These are phyloP conservation scores for Panicum hallii DNA, from an alignment of 202 grass and related monocot species.

Conservation along the genomic window DNA sequence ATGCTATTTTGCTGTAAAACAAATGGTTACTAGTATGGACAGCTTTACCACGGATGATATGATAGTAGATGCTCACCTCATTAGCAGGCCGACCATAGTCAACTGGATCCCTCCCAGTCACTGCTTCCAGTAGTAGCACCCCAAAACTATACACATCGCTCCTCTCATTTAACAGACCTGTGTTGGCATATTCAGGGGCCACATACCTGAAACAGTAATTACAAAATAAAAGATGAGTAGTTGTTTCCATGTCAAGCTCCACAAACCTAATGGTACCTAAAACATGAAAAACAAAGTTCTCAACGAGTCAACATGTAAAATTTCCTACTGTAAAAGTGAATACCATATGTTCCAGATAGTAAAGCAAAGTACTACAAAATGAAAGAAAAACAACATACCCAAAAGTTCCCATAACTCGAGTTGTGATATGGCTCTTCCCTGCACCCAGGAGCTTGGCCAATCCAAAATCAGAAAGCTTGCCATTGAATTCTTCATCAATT, in stretches of 20 bases:
- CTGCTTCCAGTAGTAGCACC: slow-evolving; percentile 82
- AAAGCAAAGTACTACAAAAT: background rate
- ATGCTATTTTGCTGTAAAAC: background rate
- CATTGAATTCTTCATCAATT: slow-evolving; percentile 84
- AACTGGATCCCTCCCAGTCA: slow-evolving; percentile 88
- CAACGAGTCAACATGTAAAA: no score
- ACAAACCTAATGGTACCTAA: background rate
- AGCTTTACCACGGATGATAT: background rate
- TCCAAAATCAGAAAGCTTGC: slow-evolving; percentile 87
- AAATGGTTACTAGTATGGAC: background rate
- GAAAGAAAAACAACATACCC: slow-evolving; percentile 49
- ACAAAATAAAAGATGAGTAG: background rate
- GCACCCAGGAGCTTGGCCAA: slow-evolving; percentile 76
- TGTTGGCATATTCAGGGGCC: slow-evolving; percentile 93
- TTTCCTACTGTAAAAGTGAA: background rate
- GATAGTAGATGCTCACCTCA: slow-evolving; percentile 55
- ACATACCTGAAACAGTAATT: slow-evolving; percentile 64
- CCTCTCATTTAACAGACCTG: slow-evolving; percentile 84
- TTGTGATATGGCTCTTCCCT: slow-evolving; percentile 84
- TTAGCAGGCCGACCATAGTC: slow-evolving; percentile 72
- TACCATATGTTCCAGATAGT: background rate
- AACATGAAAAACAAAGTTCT: background rate
- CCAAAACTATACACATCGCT: slow-evolving; percentile 93
- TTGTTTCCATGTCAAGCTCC: background rate
- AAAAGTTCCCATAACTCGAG: slow-evolving; percentile 90